Percentiles rank a stretch among this genome's conserved stretches.
phyloP scores from a whole-genome alignment of 2,329 filamentous ascomycete species.

The Cordyceps cicadae region DNA sequence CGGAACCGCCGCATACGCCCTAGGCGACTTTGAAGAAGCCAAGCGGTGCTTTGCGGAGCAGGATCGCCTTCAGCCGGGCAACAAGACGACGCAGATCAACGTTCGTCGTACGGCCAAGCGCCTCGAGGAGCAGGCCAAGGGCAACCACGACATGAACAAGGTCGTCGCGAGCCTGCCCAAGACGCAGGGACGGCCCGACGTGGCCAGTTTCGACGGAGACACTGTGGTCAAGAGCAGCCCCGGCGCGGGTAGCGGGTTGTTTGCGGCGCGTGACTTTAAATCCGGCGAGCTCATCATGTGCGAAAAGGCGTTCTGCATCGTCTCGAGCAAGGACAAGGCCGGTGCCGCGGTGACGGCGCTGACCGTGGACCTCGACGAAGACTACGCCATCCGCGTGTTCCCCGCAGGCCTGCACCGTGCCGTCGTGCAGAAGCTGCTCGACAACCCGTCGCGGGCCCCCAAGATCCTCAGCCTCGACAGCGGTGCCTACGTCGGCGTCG shows the following conservation, averaged over 20 bases:
- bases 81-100: conserved; percentile 15
- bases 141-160: conserved; percentile 18
- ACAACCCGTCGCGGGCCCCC: conserved; percentile 20
- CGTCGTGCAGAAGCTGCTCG: conserved; percentile 19
- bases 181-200: conserved; percentile 22
- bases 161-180: conserved; percentile 18
- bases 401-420: conserved; percentile 24
- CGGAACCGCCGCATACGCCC: conserved; percentile 22
- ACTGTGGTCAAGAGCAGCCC: conserved; percentile 21
- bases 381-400: conserved; percentile 21
- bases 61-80: conserved; percentile 18
- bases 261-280: conserved; percentile 24
- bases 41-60: conserved; percentile 19
- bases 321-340: conserved; percentile 23
- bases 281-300: conserved; percentile 25
- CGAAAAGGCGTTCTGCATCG: conserved; percentile 27
- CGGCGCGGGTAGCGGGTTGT: conserved; percentile 28
- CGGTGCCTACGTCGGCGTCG: conserved; percentile 22
- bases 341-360: conserved; percentile 22
- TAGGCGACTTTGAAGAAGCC: conserved; percentile 20
- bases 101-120: conserved; percentile 17
- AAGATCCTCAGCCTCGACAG: conserved; percentile 18
- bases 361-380: conserved; percentile 25
- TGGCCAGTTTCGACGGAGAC: conserved; percentile 20
- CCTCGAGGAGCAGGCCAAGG: conserved; percentile 19